Base-by-base conservation (phyloP, 768 basidiomycete genomes). In the Termitomyces sp. region DNA sequence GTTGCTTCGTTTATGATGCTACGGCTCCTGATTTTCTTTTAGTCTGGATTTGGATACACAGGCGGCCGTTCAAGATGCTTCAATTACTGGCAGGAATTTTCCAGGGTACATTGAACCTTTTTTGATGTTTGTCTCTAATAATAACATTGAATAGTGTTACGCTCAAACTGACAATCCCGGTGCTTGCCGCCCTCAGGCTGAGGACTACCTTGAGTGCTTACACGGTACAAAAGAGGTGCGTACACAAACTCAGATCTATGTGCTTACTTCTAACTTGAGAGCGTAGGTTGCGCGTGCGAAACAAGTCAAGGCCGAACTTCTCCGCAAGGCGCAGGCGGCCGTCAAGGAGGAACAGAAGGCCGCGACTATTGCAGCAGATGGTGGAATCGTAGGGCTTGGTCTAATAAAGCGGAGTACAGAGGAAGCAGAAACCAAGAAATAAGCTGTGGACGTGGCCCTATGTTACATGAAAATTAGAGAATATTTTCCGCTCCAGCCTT, bases 171-270 rank as follows among this genome's bases (percentile, higher is more conserved):
- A 94, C 65, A 76, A 76, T 47, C 94, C 94, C 0, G 71, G 72
- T 50, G 77, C 88, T 65, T 98, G 95, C 71, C 77, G 78, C 16
- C 72, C 80, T 16, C 85, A 84, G 60, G 83, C 82, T 52, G 89
- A 88, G 61, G 94, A 96, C 72, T 98, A 98, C 73, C 68, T 95
- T 56, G 93, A 95, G 70, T 97, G 95, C 71, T 73, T 98, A 57
- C 94, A 96, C 70, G 85, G 87, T 67, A 84, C 82, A 28, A 89
- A 94, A 73, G 92, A 94, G 85, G 95, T 93, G 62, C 67, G 83
- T 65, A 14, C 5, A 14, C 16, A n/a, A 38, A 10, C 38, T 6
- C 12, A 13, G 14, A 5, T 48, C 4, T 4, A 28, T 38, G 8
- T 2, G n/a, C 38, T 32, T 14, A 24, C 28, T 48, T 48, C 20